phyloP scores from a whole-genome alignment of 208 protist species.

The Sergeia podlipaevii region DNA sequence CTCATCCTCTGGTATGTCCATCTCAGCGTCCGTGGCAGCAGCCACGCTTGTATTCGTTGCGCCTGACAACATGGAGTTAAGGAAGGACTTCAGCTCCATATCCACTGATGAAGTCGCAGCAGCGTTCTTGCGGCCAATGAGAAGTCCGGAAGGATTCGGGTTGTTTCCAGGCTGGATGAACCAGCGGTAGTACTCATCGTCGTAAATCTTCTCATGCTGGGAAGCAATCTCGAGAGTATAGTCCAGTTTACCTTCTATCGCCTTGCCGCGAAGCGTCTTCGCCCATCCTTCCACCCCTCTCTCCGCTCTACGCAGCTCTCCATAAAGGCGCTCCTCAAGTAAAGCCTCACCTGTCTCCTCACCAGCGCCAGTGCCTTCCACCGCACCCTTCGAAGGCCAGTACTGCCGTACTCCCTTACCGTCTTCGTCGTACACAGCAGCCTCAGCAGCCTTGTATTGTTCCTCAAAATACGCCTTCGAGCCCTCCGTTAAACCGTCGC shows the following conservation, averaged over 20 bases:
- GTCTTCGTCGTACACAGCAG: constrained; percentile 71
- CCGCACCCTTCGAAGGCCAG: constrained; percentile 71
- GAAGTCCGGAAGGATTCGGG: constrained; percentile 84
- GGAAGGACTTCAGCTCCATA: constrained; percentile 58
- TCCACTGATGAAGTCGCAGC: constrained; percentile 22
- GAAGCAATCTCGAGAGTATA: constrained; percentile 81
- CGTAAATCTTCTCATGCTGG: constrained; percentile 90
- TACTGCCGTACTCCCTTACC: constrained; percentile 64
- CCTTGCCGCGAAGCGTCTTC: constrained; percentile 57
- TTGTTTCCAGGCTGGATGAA: constrained; percentile 88
- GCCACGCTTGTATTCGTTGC: not conserved
- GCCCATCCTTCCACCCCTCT: constrained; percentile 78
- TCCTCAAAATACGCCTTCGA: constrained; percentile 82
- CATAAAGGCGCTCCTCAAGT: constrained; percentile 74
- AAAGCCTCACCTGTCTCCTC: constrained; percentile 40
- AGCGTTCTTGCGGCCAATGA: constrained; percentile 27
- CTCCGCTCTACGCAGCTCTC: constrained; percentile 47
- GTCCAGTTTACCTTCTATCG: constrained; percentile 53
- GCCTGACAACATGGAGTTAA: constrained; percentile 34
- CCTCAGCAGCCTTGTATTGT: constrained; percentile 81
- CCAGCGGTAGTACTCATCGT: constrained; percentile 93
- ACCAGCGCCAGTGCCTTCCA: constrained; percentile 34
- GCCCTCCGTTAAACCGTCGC: constrained; percentile 86
- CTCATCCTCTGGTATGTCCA: constrained; percentile 7
- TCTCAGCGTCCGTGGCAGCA: not conserved